phyloP scores from a whole-genome alignment of 108 stramenopile genomes.

The Aureococcus anophagefferens region DNA sequence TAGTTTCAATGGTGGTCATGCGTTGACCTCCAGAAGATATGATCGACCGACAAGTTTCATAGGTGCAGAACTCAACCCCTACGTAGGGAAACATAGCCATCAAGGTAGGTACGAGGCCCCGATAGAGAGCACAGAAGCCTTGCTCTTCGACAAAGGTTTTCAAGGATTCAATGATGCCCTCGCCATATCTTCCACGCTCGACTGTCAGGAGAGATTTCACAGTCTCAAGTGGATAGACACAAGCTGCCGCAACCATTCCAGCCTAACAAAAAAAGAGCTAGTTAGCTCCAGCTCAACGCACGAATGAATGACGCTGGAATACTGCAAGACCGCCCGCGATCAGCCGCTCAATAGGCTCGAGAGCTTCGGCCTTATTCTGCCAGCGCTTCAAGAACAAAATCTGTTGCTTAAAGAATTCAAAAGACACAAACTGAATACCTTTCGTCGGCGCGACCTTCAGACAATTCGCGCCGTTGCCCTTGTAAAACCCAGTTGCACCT shows the following conservation, averaged over 20 bases:
- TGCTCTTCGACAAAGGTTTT: constrained; percentile 10
- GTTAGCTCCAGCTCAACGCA: too few relatives aligned
- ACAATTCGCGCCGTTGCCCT: constrained; percentile 43
- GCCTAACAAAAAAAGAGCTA: neutral
- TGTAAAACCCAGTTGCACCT: constrained; percentile 35
- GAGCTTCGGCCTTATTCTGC: neutral
- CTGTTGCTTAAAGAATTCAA: constrained; percentile 32
- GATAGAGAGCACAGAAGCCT: constrained; percentile 29
- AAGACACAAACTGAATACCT: constrained; percentile 36
- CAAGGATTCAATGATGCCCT: constrained; percentile 23
- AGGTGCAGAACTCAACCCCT: constrained; percentile 40
- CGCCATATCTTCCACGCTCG: constrained; percentile 25
- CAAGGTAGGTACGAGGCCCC: constrained; percentile 36
- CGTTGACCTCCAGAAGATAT: constrained; percentile 19
- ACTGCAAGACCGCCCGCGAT: neutral
- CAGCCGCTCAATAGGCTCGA: neutral
- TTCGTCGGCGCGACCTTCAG: constrained; percentile 41
- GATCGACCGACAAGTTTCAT: constrained; percentile 34
- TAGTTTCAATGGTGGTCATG: constrained; percentile 15
- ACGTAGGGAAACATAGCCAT: constrained; percentile 45
- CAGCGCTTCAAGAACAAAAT: constrained; percentile 1
- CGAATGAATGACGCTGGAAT: too few relatives aligned
- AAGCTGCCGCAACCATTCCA: constrained; percentile 37
- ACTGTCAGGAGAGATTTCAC: constrained; percentile 42
- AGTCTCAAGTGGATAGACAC: constrained; percentile 40